Evolutionary conservation across 805 yeast species (phyloP).

Genomic region (Metschnikowia borealis): DNA sequence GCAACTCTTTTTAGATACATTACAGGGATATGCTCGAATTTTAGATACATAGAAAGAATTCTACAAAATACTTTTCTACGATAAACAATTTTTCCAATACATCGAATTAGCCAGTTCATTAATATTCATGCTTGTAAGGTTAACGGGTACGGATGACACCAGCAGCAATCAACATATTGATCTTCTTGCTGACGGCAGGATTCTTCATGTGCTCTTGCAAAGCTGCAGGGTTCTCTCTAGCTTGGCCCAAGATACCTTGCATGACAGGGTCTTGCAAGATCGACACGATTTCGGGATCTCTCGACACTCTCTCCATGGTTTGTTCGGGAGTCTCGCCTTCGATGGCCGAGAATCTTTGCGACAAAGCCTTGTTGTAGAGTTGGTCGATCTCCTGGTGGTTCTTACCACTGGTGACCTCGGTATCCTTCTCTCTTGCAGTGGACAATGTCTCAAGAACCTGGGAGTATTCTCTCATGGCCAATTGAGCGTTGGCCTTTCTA

Average conservation of each 20-base stretch:
- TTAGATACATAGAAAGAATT: too few species aligned
- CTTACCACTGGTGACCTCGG: slow-evolving; percentile 52
- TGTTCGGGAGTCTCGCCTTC: slow-evolving; percentile 93
- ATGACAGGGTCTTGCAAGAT: slow-evolving; percentile 92
- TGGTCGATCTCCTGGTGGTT: slow-evolving; percentile 75
- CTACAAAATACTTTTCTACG: too few species aligned
- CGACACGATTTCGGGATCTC: slow-evolving; percentile 90
- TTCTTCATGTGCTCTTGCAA: slow-evolving; percentile 96
- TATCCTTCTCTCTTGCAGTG: slow-evolving; percentile 72
- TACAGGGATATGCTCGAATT: too few species aligned
- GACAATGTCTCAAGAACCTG: slow-evolving; percentile 78
- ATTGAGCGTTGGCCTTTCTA: slow-evolving; percentile 92
- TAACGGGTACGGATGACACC: slow-evolving; percentile 91
- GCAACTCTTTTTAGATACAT: too few species aligned
- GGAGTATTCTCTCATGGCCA: slow-evolving; percentile 84
- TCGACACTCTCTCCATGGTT: slow-evolving; percentile 82
- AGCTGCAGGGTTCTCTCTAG: slow-evolving; percentile 93
- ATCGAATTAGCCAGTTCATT: neutral
- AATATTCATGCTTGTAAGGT: neutral
- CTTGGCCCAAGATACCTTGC: slow-evolving; percentile 93
- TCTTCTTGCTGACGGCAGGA: slow-evolving; percentile 86
- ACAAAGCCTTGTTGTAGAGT: slow-evolving; percentile 69
- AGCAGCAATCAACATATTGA: slow-evolving; percentile 86
- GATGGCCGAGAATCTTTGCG: slow-evolving; percentile 74
- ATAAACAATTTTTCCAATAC: too few species aligned